phyloP scores from a whole-genome alignment of 306 rosid species.

The Vicia sativa region DNA sequence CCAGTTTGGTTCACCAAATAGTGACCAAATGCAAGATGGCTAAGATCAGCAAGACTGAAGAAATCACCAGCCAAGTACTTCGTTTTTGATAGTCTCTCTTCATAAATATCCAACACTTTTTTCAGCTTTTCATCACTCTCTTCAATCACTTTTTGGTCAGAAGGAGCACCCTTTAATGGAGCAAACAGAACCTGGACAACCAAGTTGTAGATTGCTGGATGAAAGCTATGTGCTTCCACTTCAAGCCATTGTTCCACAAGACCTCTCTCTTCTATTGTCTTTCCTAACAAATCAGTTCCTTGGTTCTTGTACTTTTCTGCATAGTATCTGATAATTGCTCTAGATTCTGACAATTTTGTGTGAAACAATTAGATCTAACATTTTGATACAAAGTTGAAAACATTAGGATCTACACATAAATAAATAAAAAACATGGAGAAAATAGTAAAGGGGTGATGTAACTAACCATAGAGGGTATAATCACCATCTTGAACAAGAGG shows the following conservation, averaged over 20 bases:
- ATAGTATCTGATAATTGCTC: slow-evolving; percentile 54
- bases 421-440: not conserved
- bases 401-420: not conserved
- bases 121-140: slow-evolving; percentile 43
- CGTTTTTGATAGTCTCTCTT: slow-evolving; percentile 35
- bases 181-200: slow-evolving; percentile 44
- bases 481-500: slow-evolving; percentile 61
- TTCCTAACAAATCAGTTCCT: slow-evolving; percentile 52
- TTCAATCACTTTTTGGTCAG: slow-evolving; percentile 47
- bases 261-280: slow-evolving; percentile 46
- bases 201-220: slow-evolving; percentile 39
- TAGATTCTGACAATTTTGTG: slow-evolving; percentile 45
- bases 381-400: not conserved
- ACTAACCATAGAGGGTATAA: slow-evolving; percentile 53
- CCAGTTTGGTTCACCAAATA: slow-evolving; percentile 49
- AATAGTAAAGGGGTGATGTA: not conserved
- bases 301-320: slow-evolving; percentile 53
- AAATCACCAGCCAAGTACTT: slow-evolving; percentile 46
- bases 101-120: slow-evolving; percentile 39
- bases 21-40: slow-evolving; percentile 50
- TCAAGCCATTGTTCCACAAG: slow-evolving; percentile 64
- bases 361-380: not conserved
- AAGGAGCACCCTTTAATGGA: slow-evolving; percentile 22
- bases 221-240: slow-evolving; percentile 54
- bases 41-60: slow-evolving; percentile 48